phyloP scores from a whole-genome alignment of 2,329 filamentous ascomycete genomes.

The Trichoderma sp. region DNA sequence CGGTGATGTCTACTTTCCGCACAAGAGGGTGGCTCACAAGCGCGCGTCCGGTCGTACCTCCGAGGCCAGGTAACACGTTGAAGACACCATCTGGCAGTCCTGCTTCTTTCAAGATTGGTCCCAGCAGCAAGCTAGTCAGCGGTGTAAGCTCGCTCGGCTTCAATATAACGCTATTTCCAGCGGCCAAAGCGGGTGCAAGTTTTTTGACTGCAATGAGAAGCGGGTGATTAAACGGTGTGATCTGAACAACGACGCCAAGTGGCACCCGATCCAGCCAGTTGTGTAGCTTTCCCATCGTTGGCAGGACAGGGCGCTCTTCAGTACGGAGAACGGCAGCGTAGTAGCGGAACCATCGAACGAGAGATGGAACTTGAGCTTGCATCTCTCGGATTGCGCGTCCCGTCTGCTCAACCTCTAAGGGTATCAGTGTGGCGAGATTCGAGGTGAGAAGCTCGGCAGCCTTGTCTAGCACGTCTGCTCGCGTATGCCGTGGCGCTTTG shows the following conservation, averaged over 20 bases:
- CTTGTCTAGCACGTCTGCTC: conserved; percentile 62
- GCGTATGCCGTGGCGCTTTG: conserved; percentile 51
- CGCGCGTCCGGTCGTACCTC: conserved; percentile 50
- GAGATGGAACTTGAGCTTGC: conserved; percentile 63
- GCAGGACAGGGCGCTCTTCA: conserved; percentile 64
- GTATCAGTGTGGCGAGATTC: conserved; percentile 55
- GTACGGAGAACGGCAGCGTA: conserved; percentile 66
- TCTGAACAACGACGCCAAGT: conserved; percentile 56
- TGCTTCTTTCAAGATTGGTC: conserved; percentile 60
- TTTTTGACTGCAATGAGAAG: conserved; percentile 60
- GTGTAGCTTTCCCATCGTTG: conserved; percentile 60
- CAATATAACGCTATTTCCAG: conserved; percentile 58
- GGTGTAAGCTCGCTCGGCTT: conserved; percentile 65
- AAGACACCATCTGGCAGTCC: conserved; percentile 70
- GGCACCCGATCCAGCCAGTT: conserved; percentile 56
- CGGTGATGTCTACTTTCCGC: conserved; percentile 72
- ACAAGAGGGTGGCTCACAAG: conserved; percentile 52
- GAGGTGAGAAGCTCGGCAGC: conserved; percentile 54
- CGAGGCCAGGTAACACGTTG: conserved; percentile 58
- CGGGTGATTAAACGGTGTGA: conserved; percentile 60
- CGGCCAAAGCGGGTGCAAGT: conserved; percentile 58
- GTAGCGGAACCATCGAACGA: conserved; percentile 70
- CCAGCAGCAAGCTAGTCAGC: conserved; percentile 58
- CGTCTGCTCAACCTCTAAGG: conserved; percentile 65
- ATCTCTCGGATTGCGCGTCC: conserved; percentile 68